Conservation (phyloP, 441 rosid genomes). For the Croton setiger region DNA sequence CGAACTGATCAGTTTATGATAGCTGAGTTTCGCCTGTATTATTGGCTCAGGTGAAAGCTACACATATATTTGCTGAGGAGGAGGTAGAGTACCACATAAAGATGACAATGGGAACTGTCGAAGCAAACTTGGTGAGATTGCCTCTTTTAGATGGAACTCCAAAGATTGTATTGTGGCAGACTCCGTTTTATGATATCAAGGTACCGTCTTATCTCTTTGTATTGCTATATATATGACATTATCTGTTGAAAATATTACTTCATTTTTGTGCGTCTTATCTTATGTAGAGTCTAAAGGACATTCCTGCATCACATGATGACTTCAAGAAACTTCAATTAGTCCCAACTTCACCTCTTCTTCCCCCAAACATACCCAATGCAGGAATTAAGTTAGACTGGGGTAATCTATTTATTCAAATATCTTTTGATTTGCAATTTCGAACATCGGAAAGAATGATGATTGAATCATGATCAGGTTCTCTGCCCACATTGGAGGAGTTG, state of each 20-base stretch:
- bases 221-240: conserved; percentile 3
- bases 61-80: conserved; percentile 57
- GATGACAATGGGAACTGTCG: conserved; percentile 36
- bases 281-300: conserved; percentile 45
- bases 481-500: conserved; percentile 62
- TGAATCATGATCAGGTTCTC: conserved; percentile 56
- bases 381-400: conserved; percentile 65
- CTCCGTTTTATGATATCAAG: conserved; percentile 76
- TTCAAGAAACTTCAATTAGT: conserved; percentile 51
- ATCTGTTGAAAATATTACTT: conserved; percentile 3
- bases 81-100: conserved; percentile 71
- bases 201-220: conserved; percentile 27
- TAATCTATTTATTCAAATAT: conserved; percentile 25
- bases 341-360: conserved; percentile 39
- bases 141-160: conserved; percentile 31
- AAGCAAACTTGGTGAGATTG: conserved; percentile 31
- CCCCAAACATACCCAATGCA: conserved; percentile 36
- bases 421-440: conserved; percentile 24
- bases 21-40: conserved; percentile 19
- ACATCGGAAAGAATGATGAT: conserved; percentile 27
- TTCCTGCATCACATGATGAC: conserved; percentile 57
- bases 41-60: conserved; percentile 56
- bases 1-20: conserved; percentile 14
- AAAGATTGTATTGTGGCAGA: conserved; percentile 45
- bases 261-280: conserved; percentile 1